Conservation (phyloP, 2,329 filamentous ascomycete genomes). For the Aspergillus ruber region DNA sequence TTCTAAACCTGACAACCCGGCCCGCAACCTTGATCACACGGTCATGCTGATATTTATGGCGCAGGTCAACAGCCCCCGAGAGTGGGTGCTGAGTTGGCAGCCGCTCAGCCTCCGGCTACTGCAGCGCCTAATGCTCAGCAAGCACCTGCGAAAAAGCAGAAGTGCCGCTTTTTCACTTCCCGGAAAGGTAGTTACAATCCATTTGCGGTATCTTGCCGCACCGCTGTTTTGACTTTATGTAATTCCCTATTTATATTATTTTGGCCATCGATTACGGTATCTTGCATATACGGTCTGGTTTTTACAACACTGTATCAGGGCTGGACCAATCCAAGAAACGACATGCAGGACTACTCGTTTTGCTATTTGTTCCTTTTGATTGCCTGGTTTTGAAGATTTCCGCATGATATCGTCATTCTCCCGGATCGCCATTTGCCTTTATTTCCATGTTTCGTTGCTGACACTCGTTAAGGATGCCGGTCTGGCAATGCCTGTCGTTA, state of each 20-base stretch:
- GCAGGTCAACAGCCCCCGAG: conserved; percentile 15
- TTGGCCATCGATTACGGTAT: neutral
- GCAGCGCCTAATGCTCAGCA: conserved; percentile 8
- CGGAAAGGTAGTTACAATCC: conserved; percentile 17
- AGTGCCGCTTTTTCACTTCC: conserved; percentile 21
- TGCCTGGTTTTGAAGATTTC: neutral
- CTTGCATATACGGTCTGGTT: neutral
- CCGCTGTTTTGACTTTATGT: conserved; percentile 3
- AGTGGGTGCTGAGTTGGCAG: conserved; percentile 25
- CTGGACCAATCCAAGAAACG: neutral
- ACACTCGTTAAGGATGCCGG: conserved; percentile 42
- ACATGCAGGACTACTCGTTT: neutral
- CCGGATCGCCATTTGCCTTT: neutral
- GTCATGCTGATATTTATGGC: conserved; percentile 19
- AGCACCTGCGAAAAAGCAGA: conserved; percentile 12
- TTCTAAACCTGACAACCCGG: conserved; percentile 14
- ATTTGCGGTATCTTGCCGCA: neutral
- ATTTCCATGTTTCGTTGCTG: conserved; percentile 9
- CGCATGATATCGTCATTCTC: neutral
- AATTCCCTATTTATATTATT: neutral
- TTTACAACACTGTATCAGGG: conserved; percentile 3
- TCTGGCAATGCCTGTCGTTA: conserved; percentile 47
- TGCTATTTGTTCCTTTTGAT: neutral
- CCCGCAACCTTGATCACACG: conserved; percentile 29
- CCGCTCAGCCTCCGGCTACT: conserved; percentile 17